These are phyloP conservation scores for Plasmodium berghei DNA, from an alignment of 169 alveolate species.

Conservation along the genomic window DNA sequence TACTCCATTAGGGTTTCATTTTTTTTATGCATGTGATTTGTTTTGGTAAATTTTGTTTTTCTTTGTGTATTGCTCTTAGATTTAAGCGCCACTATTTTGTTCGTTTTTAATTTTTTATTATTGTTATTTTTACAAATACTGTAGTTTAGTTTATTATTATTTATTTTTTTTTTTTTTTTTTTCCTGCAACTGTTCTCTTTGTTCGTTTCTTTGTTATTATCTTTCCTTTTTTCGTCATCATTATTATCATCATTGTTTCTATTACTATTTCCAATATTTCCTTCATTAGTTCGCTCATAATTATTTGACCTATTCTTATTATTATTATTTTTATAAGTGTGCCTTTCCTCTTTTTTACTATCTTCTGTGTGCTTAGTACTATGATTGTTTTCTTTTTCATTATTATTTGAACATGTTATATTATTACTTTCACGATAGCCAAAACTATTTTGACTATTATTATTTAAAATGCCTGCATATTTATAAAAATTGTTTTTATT, in stretches of 20 bases:
- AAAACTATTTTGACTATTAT: too few relatives aligned
- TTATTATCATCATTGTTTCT: neutral
- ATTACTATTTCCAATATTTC: neutral
- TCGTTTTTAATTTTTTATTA: too few relatives aligned
- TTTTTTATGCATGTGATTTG: too few relatives aligned
- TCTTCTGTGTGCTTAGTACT: neutral
- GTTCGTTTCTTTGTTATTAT: neutral
- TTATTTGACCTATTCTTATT: neutral
- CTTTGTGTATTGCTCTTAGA: too few relatives aligned
- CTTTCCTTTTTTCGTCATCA: neutral
- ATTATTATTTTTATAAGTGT: neutral
- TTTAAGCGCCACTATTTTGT: too few relatives aligned
- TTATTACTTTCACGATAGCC: neutral
- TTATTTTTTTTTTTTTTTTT: constrained; percentile 7
- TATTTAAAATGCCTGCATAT: too few relatives aligned
- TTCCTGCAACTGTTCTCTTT: neutral
- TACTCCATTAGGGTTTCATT: too few relatives aligned
- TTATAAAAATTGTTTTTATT: too few relatives aligned
- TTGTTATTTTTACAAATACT: too few relatives aligned
- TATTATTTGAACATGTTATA: neutral
- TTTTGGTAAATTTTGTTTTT: too few relatives aligned
- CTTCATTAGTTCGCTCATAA: neutral
- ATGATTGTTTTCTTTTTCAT: neutral
- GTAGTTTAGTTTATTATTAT: neutral
- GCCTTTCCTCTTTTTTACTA: neutral